Base-by-base conservation (phyloP, 2,329 filamentous ascomycete species). In the Paecilomyces dactylethromorphus region DNA sequence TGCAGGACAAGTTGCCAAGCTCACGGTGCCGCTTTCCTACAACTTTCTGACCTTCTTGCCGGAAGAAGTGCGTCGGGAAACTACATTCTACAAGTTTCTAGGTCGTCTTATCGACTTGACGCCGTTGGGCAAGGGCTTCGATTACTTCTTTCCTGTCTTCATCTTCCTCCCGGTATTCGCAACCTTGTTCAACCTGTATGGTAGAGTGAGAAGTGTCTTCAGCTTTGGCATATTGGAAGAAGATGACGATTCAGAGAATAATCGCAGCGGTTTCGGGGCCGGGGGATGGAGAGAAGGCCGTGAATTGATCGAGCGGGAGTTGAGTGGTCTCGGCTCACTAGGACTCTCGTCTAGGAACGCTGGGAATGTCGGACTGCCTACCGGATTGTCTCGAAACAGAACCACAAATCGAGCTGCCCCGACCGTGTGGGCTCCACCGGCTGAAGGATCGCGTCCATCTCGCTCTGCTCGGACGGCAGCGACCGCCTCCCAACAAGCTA, bases 31-130 rank as follows among this genome's bases (percentile, higher is more conserved):
- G 0, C 82, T 99, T 8, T 87, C 90, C 3, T 99, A 96, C 83
- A 99, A 99, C 76, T 99, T 97, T 70, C 83, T 96, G 72, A 97
- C 93, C 0, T 93, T 97, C 71, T 76, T 97, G 22, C 89, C 90
- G 0, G 81, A 80, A 7, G 79, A 81, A 12, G 84, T 96, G 50
- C 93, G 92, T 69, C 77, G 82, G 59, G 83, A 87, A 66, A 97
- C 92, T 0, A 86, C 87, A 0, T 99, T 97, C 74, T 96, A 93
- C 76, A 75, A 84, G 50, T 96, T 99, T 68, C 82, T 99, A 0
- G 94, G 94, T 6, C 78, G 84, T 51, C 82, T 91, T 11, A 91
- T 99, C 73, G 86, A 93, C 68, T 81, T 97, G 15, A 97, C 92
- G 0, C 85, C 87, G 0, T 78, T 97, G 1, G 91, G 92, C 3